A percentile compares a stretch with the other conserved stretches of the same genome.
Conservation (phyloP, 495 filamentous ascomycete species). For the Penicillium alfredii region DNA sequence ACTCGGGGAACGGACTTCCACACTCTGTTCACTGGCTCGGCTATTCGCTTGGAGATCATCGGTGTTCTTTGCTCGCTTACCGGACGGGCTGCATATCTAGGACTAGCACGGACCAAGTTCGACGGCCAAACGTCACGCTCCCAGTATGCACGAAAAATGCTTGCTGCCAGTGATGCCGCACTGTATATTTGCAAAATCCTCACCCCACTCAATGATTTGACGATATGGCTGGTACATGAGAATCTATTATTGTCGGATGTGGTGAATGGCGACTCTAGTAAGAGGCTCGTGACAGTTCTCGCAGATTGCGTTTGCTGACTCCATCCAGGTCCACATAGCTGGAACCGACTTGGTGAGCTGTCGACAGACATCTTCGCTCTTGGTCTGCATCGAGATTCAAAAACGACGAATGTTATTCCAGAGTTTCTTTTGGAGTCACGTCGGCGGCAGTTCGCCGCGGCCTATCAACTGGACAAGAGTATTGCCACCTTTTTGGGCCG, state of each 20-base stretch:
- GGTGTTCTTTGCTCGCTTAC: constrained; percentile 25
- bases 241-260: constrained; percentile 20
- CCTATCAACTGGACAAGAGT: constrained; percentile 46
- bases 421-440: constrained; percentile 42
- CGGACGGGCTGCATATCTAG: constrained; percentile 21
- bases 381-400: constrained; percentile 48
- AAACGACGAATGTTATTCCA: constrained; percentile 26
- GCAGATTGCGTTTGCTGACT: constrained; percentile 3
- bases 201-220: constrained; percentile 28
- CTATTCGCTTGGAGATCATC: constrained; percentile 28
- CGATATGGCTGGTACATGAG: constrained; percentile 28
- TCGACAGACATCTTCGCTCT: constrained; percentile 42
- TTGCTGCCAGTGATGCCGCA: constrained; percentile 20
- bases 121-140: constrained; percentile 3
- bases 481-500: constrained; percentile 48
- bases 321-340: constrained; percentile 18
- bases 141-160: constrained; percentile 24
- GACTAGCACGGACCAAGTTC: constrained; percentile 15
- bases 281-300: constrained; percentile 4
- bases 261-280: constrained; percentile 26
- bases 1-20: constrained; percentile 19
- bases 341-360: constrained; percentile 28
- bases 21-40: constrained; percentile 17
- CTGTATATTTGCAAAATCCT: constrained; percentile 28
- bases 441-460: constrained; percentile 42